Conservation (phyloP, 441 rosid genomes). For the Dalechampia spathulata region DNA sequence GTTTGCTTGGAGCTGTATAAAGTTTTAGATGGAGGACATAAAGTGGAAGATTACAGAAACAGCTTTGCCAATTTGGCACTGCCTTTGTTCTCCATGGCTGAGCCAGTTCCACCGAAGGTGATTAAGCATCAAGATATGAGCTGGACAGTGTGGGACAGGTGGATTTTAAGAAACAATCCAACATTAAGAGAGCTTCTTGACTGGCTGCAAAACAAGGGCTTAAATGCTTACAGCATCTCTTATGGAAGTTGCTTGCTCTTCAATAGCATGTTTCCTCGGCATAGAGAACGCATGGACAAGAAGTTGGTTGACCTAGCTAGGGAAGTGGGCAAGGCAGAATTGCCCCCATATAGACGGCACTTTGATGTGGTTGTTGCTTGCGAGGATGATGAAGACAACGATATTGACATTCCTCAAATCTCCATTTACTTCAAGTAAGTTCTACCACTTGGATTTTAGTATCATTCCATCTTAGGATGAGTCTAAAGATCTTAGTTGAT, state of each 20-base stretch:
- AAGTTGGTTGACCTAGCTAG: conserved; percentile 69
- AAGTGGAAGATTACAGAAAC: conserved; percentile 78
- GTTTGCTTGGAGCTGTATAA: conserved; percentile 86
- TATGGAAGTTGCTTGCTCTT: conserved; percentile 73
- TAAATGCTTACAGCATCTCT: conserved; percentile 74
- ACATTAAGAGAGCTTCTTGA: conserved; percentile 63
- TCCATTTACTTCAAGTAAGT: conserved; percentile 59
- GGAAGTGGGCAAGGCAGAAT: conserved; percentile 70
- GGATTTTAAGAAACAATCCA: conserved; percentile 63
- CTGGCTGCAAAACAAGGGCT: conserved; percentile 68
- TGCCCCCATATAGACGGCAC: conserved; percentile 60
- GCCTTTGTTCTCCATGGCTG: conserved; percentile 83
- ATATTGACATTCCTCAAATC: conserved; percentile 69
- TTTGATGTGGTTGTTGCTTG: conserved; percentile 79
- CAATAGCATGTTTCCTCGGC: conserved; percentile 73
- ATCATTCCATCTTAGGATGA: conserved; percentile 17
- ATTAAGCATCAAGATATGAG: conserved; percentile 67
- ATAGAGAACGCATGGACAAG: conserved; percentile 75
- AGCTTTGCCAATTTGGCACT: conserved; percentile 82
- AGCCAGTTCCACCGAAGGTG: conserved; percentile 77
- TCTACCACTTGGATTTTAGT: background rate
- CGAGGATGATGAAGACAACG: conserved; percentile 86
- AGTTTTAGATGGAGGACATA: conserved; percentile 66
- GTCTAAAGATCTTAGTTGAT: conserved; percentile 1
- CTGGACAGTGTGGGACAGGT: conserved; percentile 94